A percentile compares a stretch with the other conserved stretches of the same genome.
phyloP scores from a whole-genome alignment of 352 stramenopile genomes.

The Phytophthora pinifolia region DNA sequence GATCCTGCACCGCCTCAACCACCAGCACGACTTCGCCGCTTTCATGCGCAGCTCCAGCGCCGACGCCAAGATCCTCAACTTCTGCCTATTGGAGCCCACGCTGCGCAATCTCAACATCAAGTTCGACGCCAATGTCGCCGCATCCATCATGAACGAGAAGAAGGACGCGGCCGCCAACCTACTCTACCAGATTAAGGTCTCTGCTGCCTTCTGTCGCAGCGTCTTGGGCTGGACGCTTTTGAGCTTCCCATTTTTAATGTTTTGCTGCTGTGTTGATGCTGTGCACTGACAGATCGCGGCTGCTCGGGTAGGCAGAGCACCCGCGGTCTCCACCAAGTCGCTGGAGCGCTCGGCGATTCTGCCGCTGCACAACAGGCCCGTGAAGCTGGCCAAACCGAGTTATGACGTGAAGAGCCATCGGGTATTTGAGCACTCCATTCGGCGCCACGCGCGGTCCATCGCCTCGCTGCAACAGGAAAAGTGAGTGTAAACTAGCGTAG shows the following conservation, averaged over 20 bases:
- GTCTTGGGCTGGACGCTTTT: too few species aligned
- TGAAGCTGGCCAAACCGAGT: constrained; percentile 54
- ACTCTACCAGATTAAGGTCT: constrained; percentile 88
- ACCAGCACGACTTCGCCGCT: constrained; percentile 85
- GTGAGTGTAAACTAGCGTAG: constrained; percentile 23
- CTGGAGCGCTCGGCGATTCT: constrained; percentile 46
- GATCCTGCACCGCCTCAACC: constrained; percentile 84
- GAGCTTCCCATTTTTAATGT: background rate
- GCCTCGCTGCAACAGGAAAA: constrained; percentile 50
- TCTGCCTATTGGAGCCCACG: constrained; percentile 81
- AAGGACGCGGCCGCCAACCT: constrained; percentile 61
- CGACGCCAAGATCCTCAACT: constrained; percentile 90
- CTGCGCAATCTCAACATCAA: constrained; percentile 70
- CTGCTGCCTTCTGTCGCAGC: background rate
- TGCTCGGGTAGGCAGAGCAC: constrained; percentile 42
- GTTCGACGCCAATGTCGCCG: constrained; percentile 78
- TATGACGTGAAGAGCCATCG: constrained; percentile 60
- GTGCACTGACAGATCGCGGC: constrained; percentile 39
- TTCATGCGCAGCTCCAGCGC: constrained; percentile 73
- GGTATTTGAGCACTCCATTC: constrained; percentile 72
- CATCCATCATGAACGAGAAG: constrained; percentile 81
- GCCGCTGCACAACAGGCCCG: constrained; percentile 61
- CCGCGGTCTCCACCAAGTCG: constrained; percentile 52
- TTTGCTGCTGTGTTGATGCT: background rate
- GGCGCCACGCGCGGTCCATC: constrained; percentile 57